Percentiles rank a stretch among this genome's conserved stretches.
These are phyloP conservation scores for Cystobasidium sp. DNA, from an alignment of 1,284 basidiomycete species.

Conservation along the genomic window DNA sequence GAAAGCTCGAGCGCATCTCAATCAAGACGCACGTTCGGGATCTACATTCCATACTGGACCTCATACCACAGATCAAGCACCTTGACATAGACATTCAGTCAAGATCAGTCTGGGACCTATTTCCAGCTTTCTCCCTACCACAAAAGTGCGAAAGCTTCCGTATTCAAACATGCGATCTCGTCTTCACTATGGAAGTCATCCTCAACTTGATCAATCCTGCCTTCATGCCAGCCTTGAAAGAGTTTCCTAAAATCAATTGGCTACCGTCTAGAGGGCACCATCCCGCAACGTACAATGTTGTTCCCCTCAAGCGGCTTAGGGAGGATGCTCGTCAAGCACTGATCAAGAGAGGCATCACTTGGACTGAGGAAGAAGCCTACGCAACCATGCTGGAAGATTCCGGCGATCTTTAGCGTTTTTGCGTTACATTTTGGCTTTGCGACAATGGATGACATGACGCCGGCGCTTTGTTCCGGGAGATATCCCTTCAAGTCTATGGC, in stretches of 20 bases:
- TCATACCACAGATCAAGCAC: conserved; percentile 1
- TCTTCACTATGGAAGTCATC: conserved; percentile 14
- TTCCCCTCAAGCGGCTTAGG: conserved; percentile 11
- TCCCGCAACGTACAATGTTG: background rate
- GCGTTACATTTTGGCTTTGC: background rate
- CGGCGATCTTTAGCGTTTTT: background rate
- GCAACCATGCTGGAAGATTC: background rate
- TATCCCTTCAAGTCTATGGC: no score
- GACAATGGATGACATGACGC: no score
- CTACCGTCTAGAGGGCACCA: background rate
- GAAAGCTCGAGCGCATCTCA: conserved; percentile 5
- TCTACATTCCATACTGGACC: background rate
- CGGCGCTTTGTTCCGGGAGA: no score
- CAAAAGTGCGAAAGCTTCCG: background rate
- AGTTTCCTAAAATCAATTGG: conserved; percentile 27
- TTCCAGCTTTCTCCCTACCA: background rate
- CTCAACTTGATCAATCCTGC: background rate
- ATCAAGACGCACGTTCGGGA: background rate
- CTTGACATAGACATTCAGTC: background rate
- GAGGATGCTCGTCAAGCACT: background rate
- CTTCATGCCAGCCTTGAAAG: conserved; percentile 26
- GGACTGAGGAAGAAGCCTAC: conserved; percentile 11
- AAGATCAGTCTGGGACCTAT: background rate
- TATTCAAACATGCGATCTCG: conserved; percentile 6
- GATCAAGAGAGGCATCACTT: conserved; percentile 15